Conservation (phyloP, 2,329 filamentous ascomycete species). For the Trichoderma asperellum region DNA sequence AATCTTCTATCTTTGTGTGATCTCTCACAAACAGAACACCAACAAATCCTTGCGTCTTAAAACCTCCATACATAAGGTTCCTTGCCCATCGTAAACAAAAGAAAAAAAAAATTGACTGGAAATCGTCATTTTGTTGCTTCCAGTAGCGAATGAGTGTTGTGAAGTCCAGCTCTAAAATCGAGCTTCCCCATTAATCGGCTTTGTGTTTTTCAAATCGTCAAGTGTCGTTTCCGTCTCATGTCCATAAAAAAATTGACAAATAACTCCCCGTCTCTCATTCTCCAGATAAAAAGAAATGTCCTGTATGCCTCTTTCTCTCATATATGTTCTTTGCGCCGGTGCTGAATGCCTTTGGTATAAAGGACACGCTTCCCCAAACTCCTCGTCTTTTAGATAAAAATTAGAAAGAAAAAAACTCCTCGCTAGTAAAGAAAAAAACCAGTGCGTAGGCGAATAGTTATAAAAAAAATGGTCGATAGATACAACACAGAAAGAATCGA, state of each 20-base stretch:
- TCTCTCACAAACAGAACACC: conserved; percentile 24
- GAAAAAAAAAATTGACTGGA: not conserved
- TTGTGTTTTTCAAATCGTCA: conserved; percentile 26
- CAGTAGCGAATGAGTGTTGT: conserved; percentile 18
- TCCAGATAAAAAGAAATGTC: conserved; percentile 2
- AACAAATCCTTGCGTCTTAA: not conserved
- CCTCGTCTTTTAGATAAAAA: conserved; percentile 17
- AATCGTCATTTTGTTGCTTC: not conserved
- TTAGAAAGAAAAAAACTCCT: conserved; percentile 28
- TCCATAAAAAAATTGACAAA: conserved; percentile 14
- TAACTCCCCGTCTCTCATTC: conserved; percentile 27
- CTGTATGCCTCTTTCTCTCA: conserved; percentile 17
- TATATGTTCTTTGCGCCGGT: conserved; percentile 25
- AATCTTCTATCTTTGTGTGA: conserved; percentile 26
- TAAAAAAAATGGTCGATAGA: conserved; percentile 17
- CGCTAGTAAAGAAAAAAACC: conserved; percentile 27
- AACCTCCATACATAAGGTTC: not conserved
- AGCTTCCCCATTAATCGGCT: conserved; percentile 28
- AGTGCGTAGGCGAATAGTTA: conserved; percentile 17
- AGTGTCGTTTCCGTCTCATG: conserved; percentile 29
- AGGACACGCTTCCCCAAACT: conserved; percentile 27
- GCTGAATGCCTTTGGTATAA: conserved; percentile 24
- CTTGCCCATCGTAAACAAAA: conserved; percentile 16
- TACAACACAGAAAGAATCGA: conserved; percentile 29
- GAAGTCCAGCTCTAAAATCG: conserved; percentile 18